Evolutionary conservation across 257 asterid species (phyloP), one percentile per base, ranked within the genome.

Genomic region (Plantago elongata): DNA sequence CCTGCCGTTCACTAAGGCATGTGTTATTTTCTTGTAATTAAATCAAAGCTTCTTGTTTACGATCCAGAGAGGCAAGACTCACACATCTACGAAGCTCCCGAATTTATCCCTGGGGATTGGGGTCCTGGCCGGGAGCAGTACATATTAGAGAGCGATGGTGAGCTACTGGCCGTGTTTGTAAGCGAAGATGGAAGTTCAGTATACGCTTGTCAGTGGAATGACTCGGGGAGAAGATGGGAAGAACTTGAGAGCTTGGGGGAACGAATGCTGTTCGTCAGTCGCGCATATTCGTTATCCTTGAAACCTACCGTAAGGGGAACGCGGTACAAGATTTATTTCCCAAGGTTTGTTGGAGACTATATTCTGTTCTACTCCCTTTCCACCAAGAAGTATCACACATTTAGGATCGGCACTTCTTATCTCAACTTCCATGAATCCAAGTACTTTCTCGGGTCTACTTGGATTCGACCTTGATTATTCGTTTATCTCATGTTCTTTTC

Each of bases 141-240:
- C 62, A 13, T 2, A 37, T 51, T 51, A 9, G 62, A 57, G 14
- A 57, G 61, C 34, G 62, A 57, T 5, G 47, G 62, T 13, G 18
- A 57, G 62, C 37, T 57, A 11, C 9, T 15, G 62, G 9, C 18
- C 9, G 47, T 57, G n/a, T 57, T 57, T 57, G 62, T 57, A 42
- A 37, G 60, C 7, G 38, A 27, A 9, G 34, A 11, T 9, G 60
- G 60, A 30, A 54, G 44, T 15, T 37, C 43, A 3, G 16, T 54
- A 22, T 13, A 12, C 16, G 3, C 37, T 12, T 54, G 34, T 29
- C 9, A n/a, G 15, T 54, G 60, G 60, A 13, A 54, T 13, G 11
- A 3, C 17, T 30, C 40, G 0, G 22, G 3, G 17, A 27, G 11
- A 15, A 54, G 7, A 5, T 54, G 40, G 40, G 44, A 54, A 29